Conservation (phyloP, 495 filamentous ascomycete genomes). For the Chaetomium tenue region DNA sequence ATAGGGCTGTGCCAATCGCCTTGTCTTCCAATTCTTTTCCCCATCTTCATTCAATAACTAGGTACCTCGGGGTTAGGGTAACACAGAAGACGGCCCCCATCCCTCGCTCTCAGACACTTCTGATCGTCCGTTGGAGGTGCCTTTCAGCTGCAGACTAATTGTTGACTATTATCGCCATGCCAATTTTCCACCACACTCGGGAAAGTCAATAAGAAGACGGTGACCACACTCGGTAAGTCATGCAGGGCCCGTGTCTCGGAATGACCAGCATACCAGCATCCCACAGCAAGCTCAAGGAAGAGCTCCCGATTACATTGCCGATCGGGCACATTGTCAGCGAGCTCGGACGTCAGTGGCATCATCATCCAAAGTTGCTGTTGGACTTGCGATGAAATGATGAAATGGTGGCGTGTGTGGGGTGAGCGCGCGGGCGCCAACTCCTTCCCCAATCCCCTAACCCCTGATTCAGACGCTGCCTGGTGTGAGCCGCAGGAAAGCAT, state of each 20-base stretch:
- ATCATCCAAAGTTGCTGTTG: background rate
- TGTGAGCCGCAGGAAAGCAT: slow-evolving; percentile 6
- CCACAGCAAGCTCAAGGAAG: background rate
- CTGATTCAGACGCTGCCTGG: slow-evolving; percentile 4
- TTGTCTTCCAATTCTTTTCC: too few relatives aligned
- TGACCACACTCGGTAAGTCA: background rate
- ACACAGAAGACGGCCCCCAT: too few relatives aligned
- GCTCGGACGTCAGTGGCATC: background rate
- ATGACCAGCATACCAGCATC: background rate
- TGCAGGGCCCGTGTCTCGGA: background rate
- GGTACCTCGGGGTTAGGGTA: too few relatives aligned
- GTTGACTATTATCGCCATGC: too few relatives aligned
- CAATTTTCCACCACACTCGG: background rate
- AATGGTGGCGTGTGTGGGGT: background rate
- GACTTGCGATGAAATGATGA: background rate
- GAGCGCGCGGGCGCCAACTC: background rate
- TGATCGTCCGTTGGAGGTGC: too few relatives aligned
- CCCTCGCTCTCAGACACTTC: too few relatives aligned
- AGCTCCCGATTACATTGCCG: background rate
- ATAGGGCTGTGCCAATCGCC: background rate
- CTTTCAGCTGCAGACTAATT: too few relatives aligned
- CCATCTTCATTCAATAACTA: too few relatives aligned
- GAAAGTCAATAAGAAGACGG: background rate
- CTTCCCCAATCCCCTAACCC: background rate
- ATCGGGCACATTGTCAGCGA: background rate